Evolutionary conservation across 306 rosid species (phyloP), one percentile per base, ranked within the genome.

Genomic region (Nissolia schottii): DNA sequence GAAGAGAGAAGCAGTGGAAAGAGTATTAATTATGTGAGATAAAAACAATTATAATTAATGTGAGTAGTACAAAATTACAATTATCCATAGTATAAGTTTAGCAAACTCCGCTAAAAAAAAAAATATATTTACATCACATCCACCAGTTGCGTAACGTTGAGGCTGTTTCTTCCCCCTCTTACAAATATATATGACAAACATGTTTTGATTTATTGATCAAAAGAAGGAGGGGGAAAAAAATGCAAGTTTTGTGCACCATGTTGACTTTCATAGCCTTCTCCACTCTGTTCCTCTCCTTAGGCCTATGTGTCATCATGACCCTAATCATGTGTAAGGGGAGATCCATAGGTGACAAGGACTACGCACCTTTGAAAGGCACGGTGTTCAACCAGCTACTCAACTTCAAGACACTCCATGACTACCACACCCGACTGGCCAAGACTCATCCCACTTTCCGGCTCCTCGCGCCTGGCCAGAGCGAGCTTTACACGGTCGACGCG

Each of bases 281-380:
- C 49, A 9, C 77, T 10, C 64, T 81, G 20, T 16, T 37, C 41
- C 24, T 81, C 61, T 28, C 83, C 16, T 28, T 89, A 0, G 4
- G 18, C 68, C 43, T 89, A 14, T 61, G 70, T 23, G 35, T 81
- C 50, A 58, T 87, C 54, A 57, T 75, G n/a, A n/a, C n/a, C n/a
- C 37, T 84, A 11, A 62, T 40, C 35, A 72, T 75, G 37, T 66
- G 60, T 74, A 35, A 29, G 5, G 90, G 93, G 60, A 89, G 89
- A 43, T 87, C 93, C 76, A 76, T 86, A 37, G 68, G 70, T 2
- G 68, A 81, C 83, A 67, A 78, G 18, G 54, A 72, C 3, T 89
- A 85, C 60, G 77, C 97, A 2, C 97, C 93, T 1, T 85, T 83
- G 12, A 50, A 78, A 60, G 97, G 96, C 72, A 87, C 92, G 3